Base-by-base conservation (phyloP, 139 green algal genomes). In the Auxenochlorella pyrenoidosa region DNA sequence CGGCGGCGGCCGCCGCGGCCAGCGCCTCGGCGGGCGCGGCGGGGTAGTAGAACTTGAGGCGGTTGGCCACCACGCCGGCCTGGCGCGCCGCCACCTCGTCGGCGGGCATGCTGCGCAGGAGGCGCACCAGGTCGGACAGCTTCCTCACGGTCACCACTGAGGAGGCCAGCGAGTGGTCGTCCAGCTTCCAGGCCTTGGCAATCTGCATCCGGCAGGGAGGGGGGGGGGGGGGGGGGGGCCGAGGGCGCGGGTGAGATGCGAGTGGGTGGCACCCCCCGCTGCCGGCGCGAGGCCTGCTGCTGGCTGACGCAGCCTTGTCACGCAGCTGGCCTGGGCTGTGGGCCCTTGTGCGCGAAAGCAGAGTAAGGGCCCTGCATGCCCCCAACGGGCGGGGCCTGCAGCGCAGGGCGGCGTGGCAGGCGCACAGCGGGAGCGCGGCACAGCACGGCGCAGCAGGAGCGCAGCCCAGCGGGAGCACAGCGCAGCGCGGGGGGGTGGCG, bases 1-100 rank as follows among this genome's bases (percentile, higher is more conserved):
- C n/a, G n/a, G 65, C 65, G 5, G 47, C 19, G 12, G 59, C 51
- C 10, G 30, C 43, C 3, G 71, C 36, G 10, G 83, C 70, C 22
- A 73, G 41, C 22, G 79, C 59, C 26, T 59, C 47, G 2, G 79
- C 59, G 3, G 54, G 30, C 16, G 59, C 73, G 28, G 86, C 32
- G 12, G 86, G 86, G 77, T 92, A 92, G 44, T 80, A 92, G 34
- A 92, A 89, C 80, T 92, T 92, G 41, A 79, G 78, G 34, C 79
- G 40, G 66, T 92, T 43, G 16, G 34, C 43, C n/a, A 82, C 28
- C 34, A 89, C 51, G 16, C 54, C 71, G 36, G 51, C 41, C 59
- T 88, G 87, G n/a, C 84, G 85, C 10, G 32, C 58, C 24, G 43
- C 41, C 41, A 89, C 79, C 40, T 65, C 65, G 58, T 78, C 79